Conservation (phyloP, 495 filamentous ascomycete species). For the Penicillium salamii region DNA sequence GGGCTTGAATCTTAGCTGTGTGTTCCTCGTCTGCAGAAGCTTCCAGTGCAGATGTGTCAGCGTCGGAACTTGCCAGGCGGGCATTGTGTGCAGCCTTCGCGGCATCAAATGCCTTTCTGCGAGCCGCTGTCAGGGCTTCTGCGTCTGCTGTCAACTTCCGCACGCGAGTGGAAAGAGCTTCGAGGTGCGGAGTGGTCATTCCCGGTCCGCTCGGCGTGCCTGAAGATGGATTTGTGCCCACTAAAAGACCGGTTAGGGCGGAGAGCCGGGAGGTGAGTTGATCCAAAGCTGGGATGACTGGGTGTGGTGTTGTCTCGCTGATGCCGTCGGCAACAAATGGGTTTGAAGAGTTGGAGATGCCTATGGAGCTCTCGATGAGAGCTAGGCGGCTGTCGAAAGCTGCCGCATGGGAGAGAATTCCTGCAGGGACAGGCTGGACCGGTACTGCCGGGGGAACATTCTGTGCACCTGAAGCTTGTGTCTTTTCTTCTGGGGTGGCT, state of each 20-base stretch:
- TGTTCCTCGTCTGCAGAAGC: conserved; percentile 55
- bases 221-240: conserved; percentile 38
- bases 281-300: conserved; percentile 75
- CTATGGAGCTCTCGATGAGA: conserved; percentile 75
- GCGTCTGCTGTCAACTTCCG: conserved; percentile 75
- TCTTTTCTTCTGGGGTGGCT: conserved; percentile 7
- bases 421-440: conserved; percentile 39
- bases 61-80: conserved; percentile 43
- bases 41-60: conserved; percentile 24
- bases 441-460: conserved; percentile 3
- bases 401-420: conserved; percentile 71
- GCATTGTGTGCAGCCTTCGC: conserved; percentile 66
- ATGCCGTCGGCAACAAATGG: conserved; percentile 58
- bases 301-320: conserved; percentile 66
- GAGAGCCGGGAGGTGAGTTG: conserved; percentile 48
- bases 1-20: conserved; percentile 81
- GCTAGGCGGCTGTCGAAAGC: conserved; percentile 82
- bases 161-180: conserved; percentile 69
- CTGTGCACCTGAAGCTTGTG: conserved; percentile 4
- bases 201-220: conserved; percentile 22
- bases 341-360: conserved; percentile 66
- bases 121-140: conserved; percentile 69
- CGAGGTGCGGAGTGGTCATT: conserved; percentile 52
- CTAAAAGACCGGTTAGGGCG: conserved; percentile 41
- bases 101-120: conserved; percentile 63